Base-by-base conservation (phyloP, 257 asterid species). In the Salvia splendens region DNA sequence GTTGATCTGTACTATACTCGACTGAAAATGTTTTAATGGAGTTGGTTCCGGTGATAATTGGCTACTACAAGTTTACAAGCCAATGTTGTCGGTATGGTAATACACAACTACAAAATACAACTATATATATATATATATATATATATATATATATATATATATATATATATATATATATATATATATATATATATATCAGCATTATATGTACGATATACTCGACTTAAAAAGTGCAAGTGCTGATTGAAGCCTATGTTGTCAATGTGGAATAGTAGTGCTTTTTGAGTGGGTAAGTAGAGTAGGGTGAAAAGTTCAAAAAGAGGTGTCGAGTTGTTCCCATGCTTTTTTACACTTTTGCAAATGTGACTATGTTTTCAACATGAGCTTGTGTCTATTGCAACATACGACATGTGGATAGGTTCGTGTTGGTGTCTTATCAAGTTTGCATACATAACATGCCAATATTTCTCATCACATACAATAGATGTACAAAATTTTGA, bases 301-400 rank as follows among this genome's bases (percentile, higher is more conserved):
- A 74, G 54, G 64, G 64, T 54, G 68, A 65, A 76, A 67, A 57
- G 76, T 75, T 81, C 42, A 11, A 71, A 33, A 79, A 71, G 68
- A 38, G 55, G 16, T 68, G 78, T 63, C 73, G 55, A 57, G n/a
- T 70, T 77, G 79, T 67, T 24, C 68, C 49, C 58, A 36, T 51
- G 5, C 61, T 42, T 55, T 24, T 38, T 68, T n/a, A 20, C 38
- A 46, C 40, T 35, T 65, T 55, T 50, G 46, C 14, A 49, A 40
- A 65, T 61, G 47, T 54, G 60, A 33, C 48, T 63, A 55, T 20
- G 73, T 75, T 64, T 64, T 64, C 70, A 36, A 68, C 55, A 33
- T 61, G 70, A 61, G 73, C 7, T 38, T 38, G 4, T 38, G 5
- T 41, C 12, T 30, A 42, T 36, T 15, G 20, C 62, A 33, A 11